Evolutionary conservation across 2,329 filamentous ascomycete genomes (phyloP).

Genomic region (Sclerotinia spermophila): DNA sequence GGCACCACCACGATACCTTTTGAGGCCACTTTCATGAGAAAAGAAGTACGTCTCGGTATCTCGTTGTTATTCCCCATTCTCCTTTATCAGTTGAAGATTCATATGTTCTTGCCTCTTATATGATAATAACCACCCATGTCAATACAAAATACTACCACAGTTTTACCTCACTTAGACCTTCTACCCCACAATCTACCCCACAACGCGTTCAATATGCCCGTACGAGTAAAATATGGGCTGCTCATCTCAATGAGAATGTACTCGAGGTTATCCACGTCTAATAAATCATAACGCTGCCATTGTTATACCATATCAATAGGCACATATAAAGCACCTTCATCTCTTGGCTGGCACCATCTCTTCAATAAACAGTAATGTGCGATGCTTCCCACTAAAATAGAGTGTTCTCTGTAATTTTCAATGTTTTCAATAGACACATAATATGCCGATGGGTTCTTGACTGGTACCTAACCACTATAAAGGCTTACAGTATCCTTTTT

Average conservation of each 20-base stretch:
- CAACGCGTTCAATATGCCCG: not conserved
- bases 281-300: not conserved
- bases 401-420: not conserved
- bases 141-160: not conserved
- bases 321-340: not conserved
- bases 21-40: not conserved
- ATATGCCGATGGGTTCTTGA: not conserved
- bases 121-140: not conserved
- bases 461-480: not conserved
- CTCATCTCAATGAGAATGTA: not conserved
- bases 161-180: not conserved
- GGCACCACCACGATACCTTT: not conserved
- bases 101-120: not conserved
- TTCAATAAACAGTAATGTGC: no score
- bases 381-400: no score
- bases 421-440: not conserved
- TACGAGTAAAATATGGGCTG: not conserved
- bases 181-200: not conserved
- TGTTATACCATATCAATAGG: not conserved
- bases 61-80: not conserved
- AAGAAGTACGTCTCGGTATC: not conserved
- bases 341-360: not conserved
- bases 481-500: not conserved
- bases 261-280: not conserved
- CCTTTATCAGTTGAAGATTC: not conserved